Conservation (phyloP, 495 filamentous ascomycete species). For the Halenospora varia region DNA sequence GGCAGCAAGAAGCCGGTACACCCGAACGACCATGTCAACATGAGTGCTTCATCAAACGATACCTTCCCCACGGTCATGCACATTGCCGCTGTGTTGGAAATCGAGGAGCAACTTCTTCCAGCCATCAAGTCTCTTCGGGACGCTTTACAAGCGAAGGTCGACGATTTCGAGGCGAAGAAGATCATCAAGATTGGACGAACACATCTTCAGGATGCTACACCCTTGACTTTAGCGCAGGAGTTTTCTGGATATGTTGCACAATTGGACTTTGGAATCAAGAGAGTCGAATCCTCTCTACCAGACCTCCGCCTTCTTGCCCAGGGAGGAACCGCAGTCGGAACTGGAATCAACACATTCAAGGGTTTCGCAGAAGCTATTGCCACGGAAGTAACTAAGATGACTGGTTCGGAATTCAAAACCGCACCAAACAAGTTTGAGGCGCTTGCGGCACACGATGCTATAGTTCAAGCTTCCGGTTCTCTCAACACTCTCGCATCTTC, state of each 20-base stretch:
- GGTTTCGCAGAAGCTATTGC: slow-evolving; percentile 94
- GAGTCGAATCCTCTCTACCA: slow-evolving; percentile 77
- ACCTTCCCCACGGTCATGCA: slow-evolving; percentile 99
- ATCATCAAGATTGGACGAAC: slow-evolving; percentile 99
- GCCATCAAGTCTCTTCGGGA: slow-evolving; percentile 74
- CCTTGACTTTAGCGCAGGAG: slow-evolving; percentile 92
- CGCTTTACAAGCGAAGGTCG: slow-evolving; percentile 83
- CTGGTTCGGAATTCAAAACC: slow-evolving; percentile 88
- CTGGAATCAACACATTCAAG: slow-evolving; percentile 94
- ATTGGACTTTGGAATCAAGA: slow-evolving; percentile 83
- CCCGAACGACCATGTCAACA: slow-evolving; percentile 99
- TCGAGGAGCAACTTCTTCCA: slow-evolving; percentile 81
- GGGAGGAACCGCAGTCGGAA: slow-evolving; percentile 96
- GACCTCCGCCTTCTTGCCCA: slow-evolving; percentile 82
- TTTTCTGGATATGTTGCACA: slow-evolving; percentile 98
- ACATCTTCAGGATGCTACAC: slow-evolving; percentile 96
- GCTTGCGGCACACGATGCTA: slow-evolving; percentile 93
- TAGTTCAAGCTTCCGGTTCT: slow-evolving; percentile 88
- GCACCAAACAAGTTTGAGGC: slow-evolving; percentile 99
- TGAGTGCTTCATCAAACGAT: slow-evolving; percentile 97
- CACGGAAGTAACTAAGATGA: slow-evolving; percentile 83
- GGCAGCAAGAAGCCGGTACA: slow-evolving; percentile 97
- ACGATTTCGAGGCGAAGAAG: slow-evolving; percentile 72
- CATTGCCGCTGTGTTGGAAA: slow-evolving; percentile 92
- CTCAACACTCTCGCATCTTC: slow-evolving; percentile 91